Evolutionary conservation across 1,139 yeast species (phyloP), one percentile per base, ranked within the genome.

Genomic region (Yarrowia galli): DNA sequence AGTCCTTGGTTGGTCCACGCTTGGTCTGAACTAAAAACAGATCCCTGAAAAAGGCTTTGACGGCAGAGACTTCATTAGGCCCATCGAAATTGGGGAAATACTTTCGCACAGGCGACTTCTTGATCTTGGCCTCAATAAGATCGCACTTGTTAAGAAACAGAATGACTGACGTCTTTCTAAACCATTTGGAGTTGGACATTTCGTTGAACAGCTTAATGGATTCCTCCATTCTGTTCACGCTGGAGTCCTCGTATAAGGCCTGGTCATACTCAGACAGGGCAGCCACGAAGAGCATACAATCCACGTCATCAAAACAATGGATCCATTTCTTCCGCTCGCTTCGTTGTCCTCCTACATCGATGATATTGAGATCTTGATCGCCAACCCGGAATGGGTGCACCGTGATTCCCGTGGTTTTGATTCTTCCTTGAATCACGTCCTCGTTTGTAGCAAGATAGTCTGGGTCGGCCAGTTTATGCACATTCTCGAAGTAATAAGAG

Each of bases 331-430:
- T 87, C 69, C 99, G 84, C 78, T 95, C 99, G 51, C 93, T 87
- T 69, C 99, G 82, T 79, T 95, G 99, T 1, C 99, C 99, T 65
- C 99, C 99, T 7, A 97, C 98, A 80, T 95, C 99, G 68, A 92
- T 81, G 63, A 96, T 91, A 73, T 87, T 87, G 75, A 93, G 88
- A 70, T 83, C 87, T 68, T 86, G 83, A 13, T 88, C 74, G 81
- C 72, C 89, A 84, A 73, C 72, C 70, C 93, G 87, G 78, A 96
- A 93, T 68, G 84, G 84, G 8, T 97, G 91, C 75, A 95, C 97
- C 1, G 97, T 90, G 64, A 95, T 92, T 0, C 99, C 99, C 0
- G 98, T 92, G 10, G 99, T 95, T 79, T 93, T 95, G 74, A 95
- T 91, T 56, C 99, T 82, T 3, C 98, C 98, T 73, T 86, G 89